These are phyloP conservation scores for Arctium minus DNA, from an alignment of 129 eudicot genomes.

Conservation along the genomic window DNA sequence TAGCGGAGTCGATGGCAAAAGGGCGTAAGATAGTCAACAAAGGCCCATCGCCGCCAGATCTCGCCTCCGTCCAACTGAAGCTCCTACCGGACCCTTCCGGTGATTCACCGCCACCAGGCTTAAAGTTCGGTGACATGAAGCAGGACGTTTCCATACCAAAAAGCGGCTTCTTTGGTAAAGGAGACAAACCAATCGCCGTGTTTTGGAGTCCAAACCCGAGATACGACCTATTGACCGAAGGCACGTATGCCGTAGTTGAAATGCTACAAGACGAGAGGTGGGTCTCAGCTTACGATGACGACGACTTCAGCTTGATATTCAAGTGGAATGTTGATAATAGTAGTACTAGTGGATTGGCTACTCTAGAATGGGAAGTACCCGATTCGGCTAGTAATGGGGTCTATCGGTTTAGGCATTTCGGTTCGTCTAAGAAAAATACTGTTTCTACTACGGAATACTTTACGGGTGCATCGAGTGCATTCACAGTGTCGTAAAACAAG, in stretches of 20 bases:
- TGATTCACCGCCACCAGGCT: constrained; percentile 60
- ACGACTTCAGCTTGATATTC: constrained; percentile 47
- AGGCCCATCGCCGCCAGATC: constrained; percentile 60
- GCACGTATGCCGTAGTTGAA: constrained; percentile 66
- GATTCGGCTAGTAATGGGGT: constrained; percentile 43
- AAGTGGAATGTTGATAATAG: constrained; percentile 40
- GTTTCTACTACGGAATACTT: constrained; percentile 31
- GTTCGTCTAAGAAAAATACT: constrained; percentile 45
- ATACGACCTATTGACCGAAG: constrained; percentile 56
- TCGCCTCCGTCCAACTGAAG: constrained; percentile 43
- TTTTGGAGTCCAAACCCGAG: constrained; percentile 74
- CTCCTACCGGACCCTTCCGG: constrained; percentile 45
- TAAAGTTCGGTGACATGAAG: constrained; percentile 56
- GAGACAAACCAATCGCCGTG: constrained; percentile 40
- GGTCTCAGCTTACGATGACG: constrained; percentile 54
- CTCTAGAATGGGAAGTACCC: constrained; percentile 66
- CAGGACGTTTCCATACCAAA: constrained; percentile 35
- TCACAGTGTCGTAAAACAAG: constrained; percentile 34
- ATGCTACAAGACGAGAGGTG: constrained; percentile 49
- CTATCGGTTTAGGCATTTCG: constrained; percentile 60
- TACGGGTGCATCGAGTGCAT: constrained; percentile 63
- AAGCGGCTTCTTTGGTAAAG: constrained; percentile 33
- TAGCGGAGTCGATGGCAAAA: constrained; percentile 52
- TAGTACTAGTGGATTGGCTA: constrained; percentile 37
- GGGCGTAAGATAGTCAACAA: constrained; percentile 29